Evolutionary conservation across 129 eudicot species (phyloP).

Genomic region (Solidago caesia): DNA sequence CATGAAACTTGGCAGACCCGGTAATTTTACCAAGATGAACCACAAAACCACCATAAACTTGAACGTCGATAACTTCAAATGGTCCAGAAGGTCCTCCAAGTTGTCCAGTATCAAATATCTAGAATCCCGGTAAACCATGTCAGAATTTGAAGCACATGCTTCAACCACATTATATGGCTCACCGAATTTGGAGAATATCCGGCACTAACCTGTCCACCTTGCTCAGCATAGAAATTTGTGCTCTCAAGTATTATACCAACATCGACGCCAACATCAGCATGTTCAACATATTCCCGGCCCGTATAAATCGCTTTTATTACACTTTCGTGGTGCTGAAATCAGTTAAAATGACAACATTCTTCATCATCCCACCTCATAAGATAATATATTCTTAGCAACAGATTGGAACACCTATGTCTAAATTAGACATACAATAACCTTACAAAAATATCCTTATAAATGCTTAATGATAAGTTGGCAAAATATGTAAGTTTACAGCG

Average conservation of each 20-base stretch:
- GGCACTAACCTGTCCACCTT: conserved; percentile 98
- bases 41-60: conserved; percentile 76
- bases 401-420: neutral
- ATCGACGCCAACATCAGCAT: conserved; percentile 59
- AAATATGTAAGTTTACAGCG: conserved; percentile 15
- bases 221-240: conserved; percentile 97
- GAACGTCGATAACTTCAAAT: conserved; percentile 78
- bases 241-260: conserved; percentile 78
- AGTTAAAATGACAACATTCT: neutral
- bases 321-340: conserved; percentile 73
- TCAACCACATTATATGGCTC: neutral
- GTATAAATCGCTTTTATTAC: conserved; percentile 86
- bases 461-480: neutral
- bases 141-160: conserved; percentile 6
- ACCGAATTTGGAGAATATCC: conserved; percentile 8
- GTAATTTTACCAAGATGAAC: conserved; percentile 76
- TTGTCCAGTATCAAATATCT: conserved; percentile 88
- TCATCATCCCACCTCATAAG: conserved; percentile 8
- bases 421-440: neutral
- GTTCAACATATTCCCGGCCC: conserved; percentile 74
- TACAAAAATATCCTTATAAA: neutral
- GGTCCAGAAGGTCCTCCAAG: conserved; percentile 70
- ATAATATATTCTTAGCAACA: neutral
- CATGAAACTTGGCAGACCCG: conserved; percentile 52
- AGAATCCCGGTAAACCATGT: conserved; percentile 16